phyloP scores from a whole-genome alignment of 495 filamentous ascomycete genomes.

The Trypethelium eluteriae region DNA sequence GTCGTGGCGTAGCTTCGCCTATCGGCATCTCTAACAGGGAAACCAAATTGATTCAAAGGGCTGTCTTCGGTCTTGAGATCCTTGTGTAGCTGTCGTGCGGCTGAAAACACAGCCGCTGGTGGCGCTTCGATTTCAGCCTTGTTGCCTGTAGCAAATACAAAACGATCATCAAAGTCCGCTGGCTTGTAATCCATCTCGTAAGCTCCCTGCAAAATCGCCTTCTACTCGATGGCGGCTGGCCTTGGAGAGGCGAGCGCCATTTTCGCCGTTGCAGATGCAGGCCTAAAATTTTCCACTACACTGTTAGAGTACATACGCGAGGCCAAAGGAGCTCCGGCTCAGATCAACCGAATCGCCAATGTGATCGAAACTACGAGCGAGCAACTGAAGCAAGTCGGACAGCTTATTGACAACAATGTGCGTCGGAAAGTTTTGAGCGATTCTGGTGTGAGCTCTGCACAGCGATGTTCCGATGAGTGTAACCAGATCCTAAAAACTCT shows the following conservation, averaged over 20 bases:
- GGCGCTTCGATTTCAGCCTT: background rate
- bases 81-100: background rate
- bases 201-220: background rate
- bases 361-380: slow-evolving; percentile 7
- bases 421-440: background rate
- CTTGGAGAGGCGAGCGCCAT: slow-evolving; percentile 1
- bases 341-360: background rate
- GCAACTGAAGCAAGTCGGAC: slow-evolving; percentile 4
- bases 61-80: too few species aligned
- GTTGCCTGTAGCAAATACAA: background rate
- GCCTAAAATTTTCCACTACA: background rate
- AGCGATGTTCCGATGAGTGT: slow-evolving; percentile 1
- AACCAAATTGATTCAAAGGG: too few species aligned
- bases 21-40: too few species aligned
- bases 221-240: background rate
- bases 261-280: background rate
- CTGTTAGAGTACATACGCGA: background rate
- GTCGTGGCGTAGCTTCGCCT: too few species aligned
- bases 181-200: too few species aligned
- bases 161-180: too few species aligned
- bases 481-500: background rate
- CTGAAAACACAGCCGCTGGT: background rate
- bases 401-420: background rate
- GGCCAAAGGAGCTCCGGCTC: background rate
- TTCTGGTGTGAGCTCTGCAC: background rate